Evolutionary conservation across 495 filamentous ascomycete species (phyloP), one percentile per base, ranked within the genome.

Genomic region (Friedmanniomyces simplex): DNA sequence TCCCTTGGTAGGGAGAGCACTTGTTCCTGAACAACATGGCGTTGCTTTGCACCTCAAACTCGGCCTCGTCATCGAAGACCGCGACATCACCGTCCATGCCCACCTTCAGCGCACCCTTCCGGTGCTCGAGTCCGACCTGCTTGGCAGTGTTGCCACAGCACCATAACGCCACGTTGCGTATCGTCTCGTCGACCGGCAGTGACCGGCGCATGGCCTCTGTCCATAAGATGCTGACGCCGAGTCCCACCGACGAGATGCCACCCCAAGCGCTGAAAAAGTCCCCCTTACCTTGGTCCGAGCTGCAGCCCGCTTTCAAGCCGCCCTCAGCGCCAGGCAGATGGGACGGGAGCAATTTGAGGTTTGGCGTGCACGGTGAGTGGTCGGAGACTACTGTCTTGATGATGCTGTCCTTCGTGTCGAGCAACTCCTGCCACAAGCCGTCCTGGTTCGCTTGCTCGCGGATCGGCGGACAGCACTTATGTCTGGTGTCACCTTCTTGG

Each of bases 381-480:
- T 98, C 93, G 0, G 87, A 91, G n/a, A 98, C 93, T 22, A 98
- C 81, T 0, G 93, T 97, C 68, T 85, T 81, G 70, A 98, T 91
- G 64, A 94, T 87, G 41, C 85, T 83, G 63, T 90, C 81, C 0
- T 77, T 74, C 57, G 78, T 74, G 36, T 52, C 25, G 5, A 54
- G 57, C 57, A 63, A 36, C 46, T 60, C 61, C 7, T 79, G 79
- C 93, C 93, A 98, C 1, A 98, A 79, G 25, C 81, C 80, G 62
- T 96, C 86, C 62, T 91, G 89, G 75, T 98, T 98, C 18, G 78
- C 66, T 60, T 86, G 79, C 25, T 79, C 80, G 22, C 93, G 87
- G 69, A 98, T 97, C 0, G 93, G 93, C 12, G 93, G 93, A 69
- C 93, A 98, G 77, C 93, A 98, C 72, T 98, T 98, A 74, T 96